These are phyloP conservation scores for Epichloe sp. DNA, from an alignment of 2,329 filamentous ascomycete genomes.

Conservation along the genomic window DNA sequence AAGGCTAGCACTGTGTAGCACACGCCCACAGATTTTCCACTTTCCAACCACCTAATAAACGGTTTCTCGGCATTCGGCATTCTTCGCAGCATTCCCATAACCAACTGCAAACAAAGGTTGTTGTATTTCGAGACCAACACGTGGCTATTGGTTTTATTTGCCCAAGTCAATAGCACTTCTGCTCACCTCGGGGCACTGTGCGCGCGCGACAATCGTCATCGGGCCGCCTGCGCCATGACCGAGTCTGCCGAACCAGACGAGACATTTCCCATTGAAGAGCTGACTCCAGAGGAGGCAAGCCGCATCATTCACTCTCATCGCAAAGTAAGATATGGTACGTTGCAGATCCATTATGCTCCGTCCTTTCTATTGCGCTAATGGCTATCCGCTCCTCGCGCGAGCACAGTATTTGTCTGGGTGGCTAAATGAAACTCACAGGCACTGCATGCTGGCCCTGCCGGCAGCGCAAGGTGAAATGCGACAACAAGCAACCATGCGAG, in stretches of 20 bases:
- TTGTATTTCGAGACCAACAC: background rate
- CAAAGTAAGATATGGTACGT: conserved; percentile 55
- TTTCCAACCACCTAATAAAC: conserved; percentile 10
- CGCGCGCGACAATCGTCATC: background rate
- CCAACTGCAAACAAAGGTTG: conserved; percentile 4
- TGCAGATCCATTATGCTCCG: background rate
- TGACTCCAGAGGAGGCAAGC: conserved; percentile 52
- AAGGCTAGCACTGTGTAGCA: background rate
- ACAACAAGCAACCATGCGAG: conserved; percentile 55
- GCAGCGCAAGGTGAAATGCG: conserved; percentile 56
- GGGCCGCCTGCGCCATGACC: conserved; percentile 22
- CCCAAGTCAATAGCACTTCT: background rate
- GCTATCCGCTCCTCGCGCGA: too few species aligned
- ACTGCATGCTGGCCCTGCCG: conserved; percentile 56
- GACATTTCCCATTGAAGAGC: conserved; percentile 36
- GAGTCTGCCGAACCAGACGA: conserved; percentile 31
- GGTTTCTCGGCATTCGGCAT: conserved; percentile 25
- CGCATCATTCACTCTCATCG: conserved; percentile 57
- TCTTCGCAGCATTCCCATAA: conserved; percentile 14
- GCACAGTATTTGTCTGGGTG: background rate
- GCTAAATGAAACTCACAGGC: conserved; percentile 22
- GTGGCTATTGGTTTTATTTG: background rate
- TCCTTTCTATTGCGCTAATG: too few species aligned
- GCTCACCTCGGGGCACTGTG: background rate
- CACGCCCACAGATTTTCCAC: background rate